phyloP scores from a whole-genome alignment of 2,329 filamentous ascomycete species.

The Ophiostoma pallidulum region DNA sequence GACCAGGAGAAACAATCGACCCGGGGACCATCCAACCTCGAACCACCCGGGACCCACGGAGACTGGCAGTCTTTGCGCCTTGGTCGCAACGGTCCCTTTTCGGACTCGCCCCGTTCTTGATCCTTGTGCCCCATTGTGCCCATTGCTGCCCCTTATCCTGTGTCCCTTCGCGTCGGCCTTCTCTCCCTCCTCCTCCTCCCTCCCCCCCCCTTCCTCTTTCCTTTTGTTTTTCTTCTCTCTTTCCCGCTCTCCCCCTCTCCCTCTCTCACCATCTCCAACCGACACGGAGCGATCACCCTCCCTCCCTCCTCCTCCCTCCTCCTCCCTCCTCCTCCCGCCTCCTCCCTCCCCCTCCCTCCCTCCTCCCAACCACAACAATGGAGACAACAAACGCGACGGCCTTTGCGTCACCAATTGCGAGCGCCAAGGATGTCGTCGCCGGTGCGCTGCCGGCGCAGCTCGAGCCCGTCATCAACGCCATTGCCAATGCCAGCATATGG shows the following conservation, averaged over 20 bases:
- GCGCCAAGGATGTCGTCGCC: constrained; percentile 37
- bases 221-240: not conserved
- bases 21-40: not conserved
- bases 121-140: too few species aligned
- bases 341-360: not conserved
- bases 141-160: too few species aligned
- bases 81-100: constrained; percentile 1
- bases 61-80: not conserved
- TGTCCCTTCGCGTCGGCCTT: too few species aligned
- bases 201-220: not conserved
- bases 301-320: not conserved
- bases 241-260: not conserved
- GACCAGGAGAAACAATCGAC: constrained; percentile 11
- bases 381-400: constrained; percentile 45
- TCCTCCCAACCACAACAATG: constrained; percentile 9
- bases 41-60: too few species aligned
- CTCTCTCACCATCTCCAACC: too few species aligned
- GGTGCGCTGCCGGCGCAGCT: constrained; percentile 46
- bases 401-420: constrained; percentile 60
- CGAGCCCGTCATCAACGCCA: constrained; percentile 43
- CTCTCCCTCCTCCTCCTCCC: not conserved
- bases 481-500: constrained; percentile 48
- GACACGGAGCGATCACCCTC: not conserved
- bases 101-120: too few species aligned
- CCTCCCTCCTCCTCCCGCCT: not conserved